A percentile compares a stretch with the other conserved stretches of the same genome.
Evolutionary conservation across 169 alveolate genomes (phyloP).

Genomic region (Perkinsus olseni): DNA sequence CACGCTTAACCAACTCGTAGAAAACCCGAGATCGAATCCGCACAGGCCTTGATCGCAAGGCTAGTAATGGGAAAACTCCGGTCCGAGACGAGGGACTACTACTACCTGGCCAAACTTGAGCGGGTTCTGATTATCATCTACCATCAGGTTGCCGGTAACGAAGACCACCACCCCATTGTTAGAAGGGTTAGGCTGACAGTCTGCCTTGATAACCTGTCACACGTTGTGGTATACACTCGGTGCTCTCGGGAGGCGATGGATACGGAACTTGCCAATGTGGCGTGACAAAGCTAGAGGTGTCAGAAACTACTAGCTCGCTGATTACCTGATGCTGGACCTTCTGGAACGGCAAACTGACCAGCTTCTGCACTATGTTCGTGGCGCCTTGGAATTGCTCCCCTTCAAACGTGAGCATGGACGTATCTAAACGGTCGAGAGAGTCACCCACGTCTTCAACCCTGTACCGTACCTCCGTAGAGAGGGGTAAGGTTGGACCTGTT

Average conservation of each 20-base stretch:
- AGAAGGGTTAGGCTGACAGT: conserved; percentile 64
- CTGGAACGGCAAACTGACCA: conserved; percentile 37
- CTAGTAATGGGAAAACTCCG: too few relatives aligned
- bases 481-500: conserved; percentile 46
- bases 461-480: conserved; percentile 45
- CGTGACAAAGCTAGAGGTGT: neutral
- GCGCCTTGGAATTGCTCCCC: conserved; percentile 62
- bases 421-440: neutral
- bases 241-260: too few relatives aligned
- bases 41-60: too few relatives aligned
- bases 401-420: conserved; percentile 70
- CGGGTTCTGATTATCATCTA: neutral
- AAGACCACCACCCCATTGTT: conserved; percentile 55
- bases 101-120: neutral
- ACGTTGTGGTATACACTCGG: too few relatives aligned
- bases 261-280: too few relatives aligned
- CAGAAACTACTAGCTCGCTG: neutral
- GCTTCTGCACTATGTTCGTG: conserved; percentile 54
- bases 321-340: conserved; percentile 43
- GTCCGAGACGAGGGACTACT: neutral
- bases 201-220: conserved; percentile 21
- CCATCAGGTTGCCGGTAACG: conserved; percentile 37
- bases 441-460: neutral
- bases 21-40: too few relatives aligned
- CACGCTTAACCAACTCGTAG: too few relatives aligned